Conservation (phyloP, 2,329 filamentous ascomycete species). For the Penicillium corylophilum region DNA sequence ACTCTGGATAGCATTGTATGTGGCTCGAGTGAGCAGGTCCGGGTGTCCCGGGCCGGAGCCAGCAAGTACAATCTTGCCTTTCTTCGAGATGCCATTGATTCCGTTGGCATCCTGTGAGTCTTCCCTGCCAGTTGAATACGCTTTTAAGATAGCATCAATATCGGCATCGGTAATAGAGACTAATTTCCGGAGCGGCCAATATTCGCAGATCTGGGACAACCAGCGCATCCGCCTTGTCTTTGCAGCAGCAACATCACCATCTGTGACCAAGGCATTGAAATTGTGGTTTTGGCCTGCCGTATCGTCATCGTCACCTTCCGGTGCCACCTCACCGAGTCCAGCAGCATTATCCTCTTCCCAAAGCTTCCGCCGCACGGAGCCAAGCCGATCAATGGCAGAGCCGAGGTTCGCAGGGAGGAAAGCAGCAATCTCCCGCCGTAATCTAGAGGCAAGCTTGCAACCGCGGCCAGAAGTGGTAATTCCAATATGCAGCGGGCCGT, state of each 20-base stretch:
- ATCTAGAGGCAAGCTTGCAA: constrained; percentile 87
- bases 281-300: constrained; percentile 63
- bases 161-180: constrained; percentile 78
- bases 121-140: constrained; percentile 54
- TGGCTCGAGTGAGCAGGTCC: constrained; percentile 74
- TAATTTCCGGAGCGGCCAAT: constrained; percentile 86
- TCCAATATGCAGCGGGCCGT: constrained; percentile 90
- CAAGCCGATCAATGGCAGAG: constrained; percentile 71
- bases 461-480: constrained; percentile 94
- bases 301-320: constrained; percentile 51
- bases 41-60: constrained; percentile 92
- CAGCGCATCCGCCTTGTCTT: constrained; percentile 85
- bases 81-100: constrained; percentile 26
- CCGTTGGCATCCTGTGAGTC: constrained; percentile 16
- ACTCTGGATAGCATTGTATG: constrained; percentile 48
- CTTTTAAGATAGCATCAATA: constrained; percentile 70
- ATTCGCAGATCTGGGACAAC: constrained; percentile 96
- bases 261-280: constrained; percentile 79
- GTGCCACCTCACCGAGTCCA: constrained; percentile 45
- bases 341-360: constrained; percentile 69
- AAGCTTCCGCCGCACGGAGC: constrained; percentile 67
- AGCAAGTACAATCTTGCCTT: constrained; percentile 78
- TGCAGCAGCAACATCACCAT: constrained; percentile 69
- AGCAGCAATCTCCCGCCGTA: constrained; percentile 82
- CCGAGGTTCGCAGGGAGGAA: constrained; percentile 75